Conservation (phyloP, 495 filamentous ascomycete species). For the Friedmanniomyces simplex region DNA sequence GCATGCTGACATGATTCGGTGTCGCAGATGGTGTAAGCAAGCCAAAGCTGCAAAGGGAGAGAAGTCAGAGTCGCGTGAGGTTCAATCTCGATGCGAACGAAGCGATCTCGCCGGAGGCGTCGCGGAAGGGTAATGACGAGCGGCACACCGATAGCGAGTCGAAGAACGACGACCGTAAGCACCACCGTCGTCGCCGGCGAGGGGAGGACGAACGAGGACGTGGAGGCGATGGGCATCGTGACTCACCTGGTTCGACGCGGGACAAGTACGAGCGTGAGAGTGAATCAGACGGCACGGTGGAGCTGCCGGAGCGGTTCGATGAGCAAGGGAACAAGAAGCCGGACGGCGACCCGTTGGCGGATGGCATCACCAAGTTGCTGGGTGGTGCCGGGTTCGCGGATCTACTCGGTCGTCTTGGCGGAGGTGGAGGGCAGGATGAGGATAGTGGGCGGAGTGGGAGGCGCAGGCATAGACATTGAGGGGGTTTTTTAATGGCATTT, state of each 20-base stretch:
- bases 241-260: slow-evolving; percentile 4
- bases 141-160: not conserved
- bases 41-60: slow-evolving; percentile 9
- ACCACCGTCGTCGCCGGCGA: slow-evolving; percentile 5
- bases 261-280: slow-evolving; percentile 13
- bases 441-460: slow-evolving; percentile 6
- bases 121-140: not conserved
- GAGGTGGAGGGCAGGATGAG: not conserved
- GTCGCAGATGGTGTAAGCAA: slow-evolving; percentile 18
- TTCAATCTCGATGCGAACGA: slow-evolving; percentile 16
- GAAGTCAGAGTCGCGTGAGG: slow-evolving; percentile 14
- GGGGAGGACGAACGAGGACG: not conserved
- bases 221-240: not conserved
- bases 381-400: slow-evolving; percentile 1
- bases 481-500: not conserved
- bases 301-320: slow-evolving; percentile 31
- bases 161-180: not conserved
- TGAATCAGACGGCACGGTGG: slow-evolving; percentile 27
- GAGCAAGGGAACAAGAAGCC: slow-evolving; percentile 21
- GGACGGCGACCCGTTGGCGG: slow-evolving; percentile 22
- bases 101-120: slow-evolving; percentile 16
- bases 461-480: slow-evolving; percentile 5
- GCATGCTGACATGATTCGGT: not conserved
- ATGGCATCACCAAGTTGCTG: slow-evolving; percentile 1
- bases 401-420: not conserved